Percentiles rank a stretch among this genome's conserved stretches.
phyloP scores from a whole-genome alignment of 176 grass and related monocot species.

The Bothriochloa decipiens region DNA sequence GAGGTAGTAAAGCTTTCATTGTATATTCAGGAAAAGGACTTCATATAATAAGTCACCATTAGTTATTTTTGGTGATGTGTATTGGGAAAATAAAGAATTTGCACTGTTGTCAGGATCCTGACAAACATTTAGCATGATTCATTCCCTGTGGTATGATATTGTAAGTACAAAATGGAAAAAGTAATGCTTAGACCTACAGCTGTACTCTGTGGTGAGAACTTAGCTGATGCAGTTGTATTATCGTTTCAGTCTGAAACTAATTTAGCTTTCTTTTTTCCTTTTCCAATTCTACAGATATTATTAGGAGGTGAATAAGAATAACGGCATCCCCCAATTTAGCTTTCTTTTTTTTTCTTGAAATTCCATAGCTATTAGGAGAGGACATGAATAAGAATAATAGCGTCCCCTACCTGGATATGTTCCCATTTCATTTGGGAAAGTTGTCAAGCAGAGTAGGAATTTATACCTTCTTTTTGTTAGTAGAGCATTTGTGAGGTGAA shows the following conservation, averaged over 20 bases:
- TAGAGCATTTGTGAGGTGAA: background rate
- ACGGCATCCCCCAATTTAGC: background rate
- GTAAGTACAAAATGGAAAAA: too few relatives aligned
- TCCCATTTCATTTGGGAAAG: constrained; percentile 14
- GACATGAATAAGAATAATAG: background rate
- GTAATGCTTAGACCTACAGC: background rate
- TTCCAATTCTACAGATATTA: background rate
- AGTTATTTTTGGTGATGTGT: too few relatives aligned
- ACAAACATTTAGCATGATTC: too few relatives aligned
- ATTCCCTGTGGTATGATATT: too few relatives aligned
- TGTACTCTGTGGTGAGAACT: background rate
- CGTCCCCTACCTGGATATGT: constrained; percentile 18
- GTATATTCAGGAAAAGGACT: too few relatives aligned
- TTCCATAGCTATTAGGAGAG: background rate
- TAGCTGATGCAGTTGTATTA: background rate
- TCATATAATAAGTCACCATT: too few relatives aligned
- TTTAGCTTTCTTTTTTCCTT: background rate
- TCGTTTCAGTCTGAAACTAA: background rate
- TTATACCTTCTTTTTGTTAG: constrained; percentile 23
- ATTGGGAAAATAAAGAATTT: too few relatives aligned
- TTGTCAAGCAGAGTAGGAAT: constrained; percentile 16
- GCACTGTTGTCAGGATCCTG: too few relatives aligned
- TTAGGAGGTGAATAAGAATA: background rate
- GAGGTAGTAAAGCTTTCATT: too few relatives aligned
- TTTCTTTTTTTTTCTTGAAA: background rate